Conservation (phyloP, 106 monocot genomes). For the Allium cepa region DNA sequence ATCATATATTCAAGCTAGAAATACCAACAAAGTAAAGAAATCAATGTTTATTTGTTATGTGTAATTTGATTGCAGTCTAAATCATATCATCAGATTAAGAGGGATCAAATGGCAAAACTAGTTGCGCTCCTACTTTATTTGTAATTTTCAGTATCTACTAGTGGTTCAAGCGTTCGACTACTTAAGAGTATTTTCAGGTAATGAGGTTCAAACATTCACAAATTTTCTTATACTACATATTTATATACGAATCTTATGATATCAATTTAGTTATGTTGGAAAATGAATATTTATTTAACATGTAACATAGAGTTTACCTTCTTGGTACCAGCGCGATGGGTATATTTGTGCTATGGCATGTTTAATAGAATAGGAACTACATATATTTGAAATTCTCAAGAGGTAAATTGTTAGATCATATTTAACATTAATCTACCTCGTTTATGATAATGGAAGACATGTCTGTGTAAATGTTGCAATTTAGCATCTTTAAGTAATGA, state of each 20-base stretch:
- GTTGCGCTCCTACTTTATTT: conserved; percentile 96
- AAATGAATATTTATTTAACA: conserved; percentile 91
- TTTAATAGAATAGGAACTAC: conserved; percentile 66
- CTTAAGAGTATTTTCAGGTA: conserved; percentile 95
- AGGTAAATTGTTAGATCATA: conserved; percentile 24
- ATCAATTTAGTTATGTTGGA: conserved; percentile 41
- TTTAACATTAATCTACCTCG: too few species aligned
- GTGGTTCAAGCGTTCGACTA: conserved; percentile 95
- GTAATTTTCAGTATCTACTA: conserved; percentile 97
- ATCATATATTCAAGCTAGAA: too few species aligned
- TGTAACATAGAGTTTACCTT: conserved; percentile 91
- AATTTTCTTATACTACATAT: not conserved
- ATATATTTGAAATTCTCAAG: conserved; percentile 52
- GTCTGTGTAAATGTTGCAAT: too few species aligned
- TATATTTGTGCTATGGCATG: conserved; percentile 81
- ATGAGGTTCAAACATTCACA: conserved; percentile 6
- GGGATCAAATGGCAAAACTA: conserved; percentile 91
- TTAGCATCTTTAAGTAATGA: too few species aligned
- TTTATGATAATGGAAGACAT: too few species aligned
- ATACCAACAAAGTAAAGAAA: too few species aligned
- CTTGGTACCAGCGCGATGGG: conserved; percentile 93
- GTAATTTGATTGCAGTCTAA: too few species aligned
- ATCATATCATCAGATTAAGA: conserved; percentile 56
- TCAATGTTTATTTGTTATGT: too few species aligned
- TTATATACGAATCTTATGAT: conserved; percentile 6